A percentile compares a stretch with the other conserved stretches of the same genome.
These are phyloP conservation scores for Podaxis pistillaris DNA, from an alignment of 768 basidiomycete species.

Conservation along the genomic window DNA sequence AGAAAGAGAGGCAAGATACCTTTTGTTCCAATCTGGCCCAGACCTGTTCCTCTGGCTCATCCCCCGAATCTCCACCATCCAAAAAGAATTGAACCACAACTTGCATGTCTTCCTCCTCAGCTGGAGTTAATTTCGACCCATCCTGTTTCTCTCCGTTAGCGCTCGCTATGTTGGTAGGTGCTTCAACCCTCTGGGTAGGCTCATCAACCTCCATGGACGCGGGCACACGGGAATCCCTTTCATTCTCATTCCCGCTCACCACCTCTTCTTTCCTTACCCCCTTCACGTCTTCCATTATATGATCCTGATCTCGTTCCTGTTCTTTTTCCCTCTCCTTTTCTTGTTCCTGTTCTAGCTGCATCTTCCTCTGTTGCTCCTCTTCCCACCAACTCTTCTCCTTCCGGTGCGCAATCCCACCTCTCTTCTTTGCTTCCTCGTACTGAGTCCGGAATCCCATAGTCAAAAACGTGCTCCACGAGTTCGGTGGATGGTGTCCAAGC, in stretches of 20 bases:
- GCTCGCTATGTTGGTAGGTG: not conserved
- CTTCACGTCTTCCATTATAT: not conserved
- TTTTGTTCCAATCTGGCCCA: constrained; percentile 49
- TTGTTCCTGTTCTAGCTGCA: not conserved
- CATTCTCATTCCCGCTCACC: constrained; percentile 10
- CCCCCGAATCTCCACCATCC: constrained; percentile 44
- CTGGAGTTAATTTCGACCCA: not conserved
- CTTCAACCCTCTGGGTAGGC: not conserved
- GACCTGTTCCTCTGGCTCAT: constrained; percentile 39
- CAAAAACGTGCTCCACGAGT: constrained; percentile 51
- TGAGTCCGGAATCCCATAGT: constrained; percentile 28
- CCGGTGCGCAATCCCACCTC: constrained; percentile 47
- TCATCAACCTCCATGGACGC: not conserved
- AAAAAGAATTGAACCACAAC: constrained; percentile 54
- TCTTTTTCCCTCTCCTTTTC: not conserved
- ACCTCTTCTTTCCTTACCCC: not conserved
- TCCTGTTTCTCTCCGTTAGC: not conserved
- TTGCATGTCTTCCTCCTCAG: constrained; percentile 44
- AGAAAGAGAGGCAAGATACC: constrained; percentile 31
- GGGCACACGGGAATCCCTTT: constrained; percentile 9
- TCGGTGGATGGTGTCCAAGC: constrained; percentile 58
- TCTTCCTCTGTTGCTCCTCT: constrained; percentile 10
- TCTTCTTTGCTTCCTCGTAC: constrained; percentile 49
- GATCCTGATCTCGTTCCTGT: not conserved
- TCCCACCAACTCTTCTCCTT: constrained; percentile 33